A percentile compares a stretch with the other conserved stretches of the same genome.
phyloP scores from a whole-genome alignment of 2,329 filamentous ascomycete genomes.

The Diplodia sapinea region DNA sequence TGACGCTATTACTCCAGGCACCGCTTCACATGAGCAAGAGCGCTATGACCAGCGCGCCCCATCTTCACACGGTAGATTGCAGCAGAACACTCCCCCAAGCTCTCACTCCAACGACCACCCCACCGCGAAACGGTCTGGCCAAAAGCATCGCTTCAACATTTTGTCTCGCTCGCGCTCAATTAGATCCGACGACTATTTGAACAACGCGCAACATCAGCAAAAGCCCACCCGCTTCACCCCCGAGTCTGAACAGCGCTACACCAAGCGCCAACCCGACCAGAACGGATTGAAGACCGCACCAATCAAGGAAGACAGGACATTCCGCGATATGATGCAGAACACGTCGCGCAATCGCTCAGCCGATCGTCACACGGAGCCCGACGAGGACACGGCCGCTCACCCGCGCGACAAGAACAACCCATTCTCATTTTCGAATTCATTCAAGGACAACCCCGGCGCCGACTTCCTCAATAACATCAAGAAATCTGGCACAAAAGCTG shows the following conservation, averaged over 20 bases:
- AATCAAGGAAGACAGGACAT: slow-evolving; percentile 69
- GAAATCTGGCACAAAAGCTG: slow-evolving; percentile 73
- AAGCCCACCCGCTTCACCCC: slow-evolving; percentile 37
- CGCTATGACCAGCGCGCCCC: slow-evolving; percentile 30
- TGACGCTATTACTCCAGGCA: slow-evolving; percentile 17
- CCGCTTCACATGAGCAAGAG: slow-evolving; percentile 29
- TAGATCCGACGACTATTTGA: slow-evolving; percentile 49
- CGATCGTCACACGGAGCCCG: slow-evolving; percentile 61
- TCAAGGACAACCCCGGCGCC: slow-evolving; percentile 65
- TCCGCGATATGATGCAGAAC: slow-evolving; percentile 68
- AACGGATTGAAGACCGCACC: slow-evolving; percentile 67
- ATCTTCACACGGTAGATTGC: slow-evolving; percentile 25
- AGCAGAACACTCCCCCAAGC: slow-evolving; percentile 25
- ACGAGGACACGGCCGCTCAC: slow-evolving; percentile 41
- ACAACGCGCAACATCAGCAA: slow-evolving; percentile 42
- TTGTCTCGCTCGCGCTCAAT: slow-evolving; percentile 52
- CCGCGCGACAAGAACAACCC: slow-evolving; percentile 38
- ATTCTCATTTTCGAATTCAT: slow-evolving; percentile 54
- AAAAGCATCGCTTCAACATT: slow-evolving; percentile 39
- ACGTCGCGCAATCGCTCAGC: slow-evolving; percentile 72
- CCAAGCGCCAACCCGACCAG: slow-evolving; percentile 45
- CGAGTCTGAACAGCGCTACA: slow-evolving; percentile 37
- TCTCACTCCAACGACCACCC: slow-evolving; percentile 21
- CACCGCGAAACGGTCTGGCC: slow-evolving; percentile 19
- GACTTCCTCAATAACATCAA: slow-evolving; percentile 76